A percentile compares a stretch with the other conserved stretches of the same genome.
These are phyloP conservation scores for Aspergillus calidoustus DNA, from an alignment of 2,329 filamentous ascomycete genomes.

Conservation along the genomic window DNA sequence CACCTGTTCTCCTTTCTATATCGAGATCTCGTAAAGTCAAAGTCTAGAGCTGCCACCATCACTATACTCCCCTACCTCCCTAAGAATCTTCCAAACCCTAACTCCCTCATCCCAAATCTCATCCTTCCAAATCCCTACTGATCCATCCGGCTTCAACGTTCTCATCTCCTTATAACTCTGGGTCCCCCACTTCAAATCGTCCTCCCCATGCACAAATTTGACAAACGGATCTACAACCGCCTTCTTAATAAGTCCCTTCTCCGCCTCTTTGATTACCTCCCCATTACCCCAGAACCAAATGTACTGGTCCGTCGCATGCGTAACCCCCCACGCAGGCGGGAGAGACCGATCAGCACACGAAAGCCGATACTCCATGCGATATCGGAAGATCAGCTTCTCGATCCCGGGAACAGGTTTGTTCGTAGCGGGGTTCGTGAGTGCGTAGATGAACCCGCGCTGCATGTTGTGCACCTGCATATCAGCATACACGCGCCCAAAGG, in stretches of 20 bases:
- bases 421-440: conserved; percentile 38
- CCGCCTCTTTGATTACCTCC: conserved; percentile 43
- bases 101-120: conserved; percentile 52
- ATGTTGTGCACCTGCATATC: conserved; percentile 61
- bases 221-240: conserved; percentile 37
- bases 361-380: conserved; percentile 60
- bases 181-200: conserved; percentile 31
- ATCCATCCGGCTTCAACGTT: conserved; percentile 52
- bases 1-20: not conserved
- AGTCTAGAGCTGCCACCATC: conserved; percentile 15
- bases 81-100: conserved; percentile 50
- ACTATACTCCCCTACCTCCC: conserved; percentile 24
- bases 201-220: conserved; percentile 33
- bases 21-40: not conserved
- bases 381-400: conserved; percentile 54
- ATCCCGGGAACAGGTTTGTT: conserved; percentile 38
- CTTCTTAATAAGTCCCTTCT: conserved; percentile 48
- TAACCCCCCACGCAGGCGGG: conserved; percentile 57
- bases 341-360: conserved; percentile 49
- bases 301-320: conserved; percentile 58
- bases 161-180: conserved; percentile 43
- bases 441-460: conserved; percentile 56
- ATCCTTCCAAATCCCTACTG: conserved; percentile 53
- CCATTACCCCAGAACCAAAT: conserved; percentile 63
- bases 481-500: conserved; percentile 60